Base-by-base conservation (phyloP, 1,139 yeast genomes). In the Geotrichum cucujoidarum region DNA sequence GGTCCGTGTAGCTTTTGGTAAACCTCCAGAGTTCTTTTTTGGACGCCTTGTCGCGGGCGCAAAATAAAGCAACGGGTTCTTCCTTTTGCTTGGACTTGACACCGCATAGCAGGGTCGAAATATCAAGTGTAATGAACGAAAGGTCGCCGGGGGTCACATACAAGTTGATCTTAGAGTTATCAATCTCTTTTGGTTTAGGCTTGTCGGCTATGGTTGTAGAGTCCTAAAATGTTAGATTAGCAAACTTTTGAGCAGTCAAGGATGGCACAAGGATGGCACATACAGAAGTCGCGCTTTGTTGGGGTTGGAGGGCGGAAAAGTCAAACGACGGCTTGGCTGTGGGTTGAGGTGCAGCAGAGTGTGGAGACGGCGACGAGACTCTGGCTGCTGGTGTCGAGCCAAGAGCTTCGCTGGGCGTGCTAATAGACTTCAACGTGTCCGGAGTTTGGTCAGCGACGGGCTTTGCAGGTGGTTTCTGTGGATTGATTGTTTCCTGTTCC, bases 11-110 rank as follows among this genome's bases (percentile, higher is more conserved):
- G 2, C 80, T 70, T 59, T 88, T 87, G 25, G 80, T 68, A 46
- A 84, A 75, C 55, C 80, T 74, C 85, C 94, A 87, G 74, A 84
- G 76, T 59, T 81, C 87, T 56, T 80, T 80, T 27, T 69, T 72
- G 1, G 81, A 67, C 8, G 70, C 77, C 27, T 79, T 71, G 59
- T 85, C 92, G 29, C 73, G 69, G 3, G 83, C 76, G 1, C 81
- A 75, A 42, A 87, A 69, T 1, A 85, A 72, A n/a, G 82, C 73
- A 20, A 71, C 68, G 6, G 83, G 80, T 35, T 81, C 86, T 37
- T 78, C 85, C 52, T 54, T 42, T 62, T 66, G 45, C 59, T 55
- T 52, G 50, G 66, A 48, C 55, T 62, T 46, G 56, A 53, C 55
- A 49, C 68, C 67, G 50, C 66, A 75, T 56, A 54, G 63, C 61